phyloP scores from a whole-genome alignment of 2,329 filamentous ascomycete genomes.

The Trichoderma pleuroti region DNA sequence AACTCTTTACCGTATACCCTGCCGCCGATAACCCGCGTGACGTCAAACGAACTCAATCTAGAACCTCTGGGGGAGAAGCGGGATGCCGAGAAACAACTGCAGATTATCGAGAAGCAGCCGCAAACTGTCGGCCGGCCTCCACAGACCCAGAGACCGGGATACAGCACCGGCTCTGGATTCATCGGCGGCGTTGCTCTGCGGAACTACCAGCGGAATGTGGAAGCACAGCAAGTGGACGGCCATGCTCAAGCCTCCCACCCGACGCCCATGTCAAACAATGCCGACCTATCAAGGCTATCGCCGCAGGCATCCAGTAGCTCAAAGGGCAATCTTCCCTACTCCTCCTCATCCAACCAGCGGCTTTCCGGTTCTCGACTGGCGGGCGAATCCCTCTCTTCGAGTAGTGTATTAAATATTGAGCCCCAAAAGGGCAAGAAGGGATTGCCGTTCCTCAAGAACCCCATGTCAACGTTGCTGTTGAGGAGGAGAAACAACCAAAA shows the following conservation, averaged over 20 bases:
- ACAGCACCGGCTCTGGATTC: slow-evolving; percentile 43
- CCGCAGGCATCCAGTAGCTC: slow-evolving; percentile 27
- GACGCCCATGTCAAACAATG: slow-evolving; percentile 29
- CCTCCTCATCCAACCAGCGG: slow-evolving; percentile 38
- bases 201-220: slow-evolving; percentile 45
- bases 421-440: slow-evolving; percentile 50
- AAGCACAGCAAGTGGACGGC: slow-evolving; percentile 25
- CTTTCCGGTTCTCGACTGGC: slow-evolving; percentile 34
- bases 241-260: slow-evolving; percentile 4
- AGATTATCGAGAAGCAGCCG: slow-evolving; percentile 13
- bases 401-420: slow-evolving; percentile 29
- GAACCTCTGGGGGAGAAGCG: slow-evolving; percentile 25
- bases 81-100: slow-evolving; percentile 26
- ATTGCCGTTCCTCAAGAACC: slow-evolving; percentile 56
- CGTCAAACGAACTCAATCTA: slow-evolving; percentile 35
- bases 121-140: slow-evolving; percentile 26
- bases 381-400: slow-evolving; percentile 28
- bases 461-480: slow-evolving; percentile 56
- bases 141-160: slow-evolving; percentile 34
- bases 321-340: slow-evolving; percentile 40
- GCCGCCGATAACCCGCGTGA: slow-evolving; percentile 49
- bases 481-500: slow-evolving; percentile 54
- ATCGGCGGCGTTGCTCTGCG: slow-evolving; percentile 53
- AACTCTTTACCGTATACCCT: slow-evolving; percentile 46
- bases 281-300: slow-evolving; percentile 31